Percentiles rank a stretch among this genome's conserved stretches.
Conservation (phyloP, 257 asterid species). For the Solanum chmielewskii region DNA sequence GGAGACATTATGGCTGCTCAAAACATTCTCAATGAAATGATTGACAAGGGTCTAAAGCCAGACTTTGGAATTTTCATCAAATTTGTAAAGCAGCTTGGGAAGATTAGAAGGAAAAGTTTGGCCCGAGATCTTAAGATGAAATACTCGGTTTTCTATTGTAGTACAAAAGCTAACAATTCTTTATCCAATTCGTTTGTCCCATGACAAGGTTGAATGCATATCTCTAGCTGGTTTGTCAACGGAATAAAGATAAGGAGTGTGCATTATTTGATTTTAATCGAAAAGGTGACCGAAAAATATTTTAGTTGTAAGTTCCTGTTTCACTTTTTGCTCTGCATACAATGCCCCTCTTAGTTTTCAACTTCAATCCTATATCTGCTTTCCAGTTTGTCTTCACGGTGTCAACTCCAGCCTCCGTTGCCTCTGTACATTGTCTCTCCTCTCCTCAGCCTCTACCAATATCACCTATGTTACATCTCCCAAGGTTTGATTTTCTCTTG, state of each 20-base stretch:
- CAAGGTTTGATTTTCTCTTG: not conserved
- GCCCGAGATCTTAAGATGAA: slow-evolving; percentile 24
- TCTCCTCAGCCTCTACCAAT: not conserved
- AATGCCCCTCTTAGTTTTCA: not conserved
- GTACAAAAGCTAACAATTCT: not conserved
- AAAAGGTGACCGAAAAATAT: not conserved
- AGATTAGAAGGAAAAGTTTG: slow-evolving; percentile 25
- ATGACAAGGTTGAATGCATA: not conserved
- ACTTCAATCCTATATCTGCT: not conserved
- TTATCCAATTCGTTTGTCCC: not conserved
- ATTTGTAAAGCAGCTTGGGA: slow-evolving; percentile 26
- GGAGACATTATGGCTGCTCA: slow-evolving; percentile 48
- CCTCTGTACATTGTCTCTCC: not conserved
- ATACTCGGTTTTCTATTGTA: not conserved
- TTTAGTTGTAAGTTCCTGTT: not conserved
- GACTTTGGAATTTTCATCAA: slow-evolving; percentile 29
- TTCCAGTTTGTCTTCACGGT: not conserved
- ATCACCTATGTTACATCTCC: not conserved
- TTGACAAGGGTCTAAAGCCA: slow-evolving; percentile 62
- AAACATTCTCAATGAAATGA: slow-evolving; percentile 47
- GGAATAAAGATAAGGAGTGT: not conserved
- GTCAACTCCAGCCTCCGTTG: not conserved
- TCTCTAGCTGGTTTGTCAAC: not conserved
- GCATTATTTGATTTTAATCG: not conserved
- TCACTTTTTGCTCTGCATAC: not conserved